A percentile compares a stretch with the other conserved stretches of the same genome.
Evolutionary conservation across 495 filamentous ascomycete genomes (phyloP).

Genomic region (Viridothelium virens): DNA sequence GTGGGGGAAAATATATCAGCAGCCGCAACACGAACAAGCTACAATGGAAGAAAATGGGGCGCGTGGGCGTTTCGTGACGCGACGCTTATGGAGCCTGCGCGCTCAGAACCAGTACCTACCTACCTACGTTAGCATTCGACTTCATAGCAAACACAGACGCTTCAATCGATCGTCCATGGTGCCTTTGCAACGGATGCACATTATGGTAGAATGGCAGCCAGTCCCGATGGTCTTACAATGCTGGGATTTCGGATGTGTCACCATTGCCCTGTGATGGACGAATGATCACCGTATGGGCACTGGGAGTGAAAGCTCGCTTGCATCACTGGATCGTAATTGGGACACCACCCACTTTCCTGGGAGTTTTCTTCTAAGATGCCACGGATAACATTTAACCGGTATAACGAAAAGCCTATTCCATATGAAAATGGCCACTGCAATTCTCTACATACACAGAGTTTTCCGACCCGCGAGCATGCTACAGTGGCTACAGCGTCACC

Average conservation of each 20-base stretch:
- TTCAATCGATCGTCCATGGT: conserved; percentile 13
- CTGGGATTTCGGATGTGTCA: neutral
- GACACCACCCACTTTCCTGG: no score
- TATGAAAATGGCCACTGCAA: neutral
- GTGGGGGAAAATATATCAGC: conserved; percentile 38
- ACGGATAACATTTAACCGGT: neutral
- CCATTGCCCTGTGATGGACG: neutral
- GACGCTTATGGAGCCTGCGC: neutral
- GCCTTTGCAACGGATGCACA: conserved; percentile 9
- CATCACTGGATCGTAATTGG: no score
- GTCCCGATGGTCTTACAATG: neutral
- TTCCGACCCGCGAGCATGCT: neutral
- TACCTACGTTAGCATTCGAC: conserved; percentile 15
- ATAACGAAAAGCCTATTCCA: neutral
- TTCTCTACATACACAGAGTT: neutral
- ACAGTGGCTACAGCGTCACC: neutral
- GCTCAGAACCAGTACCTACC: conserved; percentile 15
- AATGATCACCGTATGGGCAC: neutral
- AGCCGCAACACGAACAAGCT: neutral
- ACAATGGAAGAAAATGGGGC: neutral
- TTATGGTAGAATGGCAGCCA: neutral
- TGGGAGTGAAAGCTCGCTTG: no score
- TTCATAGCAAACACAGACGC: conserved; percentile 15
- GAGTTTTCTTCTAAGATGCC: neutral
- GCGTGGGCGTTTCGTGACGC: neutral